A percentile compares a stretch with the other conserved stretches of the same genome.
phyloP scores from a whole-genome alignment of 2,329 filamentous ascomycete species.

The Fusarium sp. region DNA sequence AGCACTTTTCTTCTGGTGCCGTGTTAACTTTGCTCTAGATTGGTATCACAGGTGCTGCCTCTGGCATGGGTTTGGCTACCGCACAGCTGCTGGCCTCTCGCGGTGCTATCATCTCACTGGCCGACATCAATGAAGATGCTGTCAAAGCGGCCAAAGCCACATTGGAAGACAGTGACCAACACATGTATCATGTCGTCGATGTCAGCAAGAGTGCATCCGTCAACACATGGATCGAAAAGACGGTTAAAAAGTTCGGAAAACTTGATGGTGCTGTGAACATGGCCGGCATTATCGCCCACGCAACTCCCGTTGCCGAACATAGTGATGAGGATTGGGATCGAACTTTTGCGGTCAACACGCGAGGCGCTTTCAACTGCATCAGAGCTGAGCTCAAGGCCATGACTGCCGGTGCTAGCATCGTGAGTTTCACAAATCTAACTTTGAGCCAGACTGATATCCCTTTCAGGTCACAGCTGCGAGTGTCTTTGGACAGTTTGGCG shows the following conservation, averaged over 20 bases:
- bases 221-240: slow-evolving; percentile 46
- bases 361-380: slow-evolving; percentile 63
- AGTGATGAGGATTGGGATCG: slow-evolving; percentile 56
- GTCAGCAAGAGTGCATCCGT: slow-evolving; percentile 27
- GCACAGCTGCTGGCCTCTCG: slow-evolving; percentile 31
- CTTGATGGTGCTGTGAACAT: slow-evolving; percentile 59
- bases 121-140: slow-evolving; percentile 30
- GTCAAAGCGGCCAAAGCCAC: background rate
- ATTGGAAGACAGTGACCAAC: background rate
- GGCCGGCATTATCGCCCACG: slow-evolving; percentile 37
- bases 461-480: slow-evolving; percentile 47
- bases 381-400: slow-evolving; percentile 57
- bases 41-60: slow-evolving; percentile 35
- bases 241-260: slow-evolving; percentile 48
- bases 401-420: slow-evolving; percentile 43
- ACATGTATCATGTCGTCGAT: slow-evolving; percentile 19
- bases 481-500: slow-evolving; percentile 45
- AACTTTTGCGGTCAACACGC: slow-evolving; percentile 57
- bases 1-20: background rate
- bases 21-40: slow-evolving; percentile 4
- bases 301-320: slow-evolving; percentile 46
- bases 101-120: slow-evolving; percentile 35
- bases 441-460: slow-evolving; percentile 47
- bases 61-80: slow-evolving; percentile 37
- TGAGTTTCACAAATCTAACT: slow-evolving; percentile 28